A percentile compares a stretch with the other conserved stretches of the same genome.
Evolutionary conservation across 495 filamentous ascomycete genomes (phyloP).

Genomic region (Xylaria grammica): DNA sequence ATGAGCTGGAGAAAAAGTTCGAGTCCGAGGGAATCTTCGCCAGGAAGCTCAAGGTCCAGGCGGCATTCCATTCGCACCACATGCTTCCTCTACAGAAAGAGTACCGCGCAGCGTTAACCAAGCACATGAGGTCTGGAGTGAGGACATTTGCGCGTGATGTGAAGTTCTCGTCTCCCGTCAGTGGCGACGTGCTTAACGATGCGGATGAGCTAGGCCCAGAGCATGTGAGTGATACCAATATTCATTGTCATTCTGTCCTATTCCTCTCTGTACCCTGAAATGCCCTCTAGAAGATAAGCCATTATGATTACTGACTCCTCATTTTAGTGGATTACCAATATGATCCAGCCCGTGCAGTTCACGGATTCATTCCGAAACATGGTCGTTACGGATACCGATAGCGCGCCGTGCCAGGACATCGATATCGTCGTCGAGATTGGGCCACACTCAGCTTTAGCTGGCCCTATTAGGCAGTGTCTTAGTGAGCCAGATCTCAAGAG

Average conservation of each 20-base stretch:
- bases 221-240: constrained; percentile 33
- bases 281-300: no score
- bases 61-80: constrained; percentile 45
- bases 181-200: background rate
- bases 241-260: no score
- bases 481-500: constrained; percentile 40
- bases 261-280: background rate
- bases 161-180: constrained; percentile 35
- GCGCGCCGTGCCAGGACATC: constrained; percentile 31
- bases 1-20: constrained; percentile 29
- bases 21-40: constrained; percentile 43
- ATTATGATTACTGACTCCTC: background rate
- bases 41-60: constrained; percentile 36
- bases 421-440: constrained; percentile 67
- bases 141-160: constrained; percentile 33
- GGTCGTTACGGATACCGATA: constrained; percentile 34
- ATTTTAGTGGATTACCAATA: constrained; percentile 42
- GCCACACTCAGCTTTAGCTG: constrained; percentile 60
- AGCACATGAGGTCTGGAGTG: constrained; percentile 24
- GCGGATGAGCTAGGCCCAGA: constrained; percentile 48
- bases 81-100: constrained; percentile 40
- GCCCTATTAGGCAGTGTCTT: constrained; percentile 62
- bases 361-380: constrained; percentile 40
- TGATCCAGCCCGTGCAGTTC: constrained; percentile 50
- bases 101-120: constrained; percentile 27